Base-by-base conservation (phyloP, 2,329 filamentous ascomycete genomes). In the Zymoseptoria crescenta region DNA sequence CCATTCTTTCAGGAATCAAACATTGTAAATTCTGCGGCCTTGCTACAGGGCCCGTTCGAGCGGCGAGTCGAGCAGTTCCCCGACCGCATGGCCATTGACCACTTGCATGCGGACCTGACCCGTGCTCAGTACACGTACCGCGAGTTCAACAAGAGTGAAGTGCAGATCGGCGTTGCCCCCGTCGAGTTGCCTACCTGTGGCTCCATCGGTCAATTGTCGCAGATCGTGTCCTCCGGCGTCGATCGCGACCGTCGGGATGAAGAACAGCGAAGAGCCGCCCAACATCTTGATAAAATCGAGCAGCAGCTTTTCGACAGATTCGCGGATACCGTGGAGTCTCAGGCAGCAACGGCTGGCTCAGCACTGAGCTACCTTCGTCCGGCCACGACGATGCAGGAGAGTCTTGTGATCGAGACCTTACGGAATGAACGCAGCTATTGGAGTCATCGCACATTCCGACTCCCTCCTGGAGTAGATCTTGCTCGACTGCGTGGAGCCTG, bases 181-280 rank as follows among this genome's bases (percentile, higher is more conserved):
- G 35, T 45, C 2, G 35, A 45, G 5, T 7, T 45, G 7, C 35
- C 16, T 1, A 45, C 35, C 16, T 45, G 35, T 7, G 13, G 13
- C 16, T 45, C 35, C 10, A 13, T 45, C 35, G 35, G 35, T 16
- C 35, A 45, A 7, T 45, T 45, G 16, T 45, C 16, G 35, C 35
- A 45, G 35, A 45, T 45, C 16, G 35, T 45, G 35, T 45, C 35
- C 13, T 45, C 35, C 16, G 35, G 35, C 7, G 35, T 13, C n/a
- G 4, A 5, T 45, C 35, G 13, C 13, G 13, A 13, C 10, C 3
- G 5, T 7, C 35, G 35, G 35, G 35, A 45, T 6, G 16, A 45
- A 45, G 35, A 45, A 16, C 35, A 81, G 80, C 21, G 49, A 13
- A 24, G 20, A 16, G 19, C 27, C 5, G n/a, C n/a, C 13, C 13